Base-by-base conservation (phyloP, 371 early-diverging fungal genomes). In the Dichotomocladium elegans region DNA sequence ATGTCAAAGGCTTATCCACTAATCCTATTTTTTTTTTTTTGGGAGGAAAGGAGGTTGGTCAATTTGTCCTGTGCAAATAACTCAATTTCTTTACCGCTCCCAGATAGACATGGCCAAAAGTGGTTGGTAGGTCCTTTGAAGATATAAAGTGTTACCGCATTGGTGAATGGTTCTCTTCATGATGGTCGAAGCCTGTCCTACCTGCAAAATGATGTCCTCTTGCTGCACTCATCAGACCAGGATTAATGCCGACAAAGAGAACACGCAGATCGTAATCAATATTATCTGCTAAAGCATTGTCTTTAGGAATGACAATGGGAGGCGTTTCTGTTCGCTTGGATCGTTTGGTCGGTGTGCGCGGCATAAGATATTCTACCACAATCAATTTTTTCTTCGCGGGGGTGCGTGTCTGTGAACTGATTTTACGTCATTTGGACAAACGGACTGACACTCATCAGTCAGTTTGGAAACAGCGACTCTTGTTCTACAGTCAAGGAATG, bases 231-330 rank as follows among this genome's bases (percentile, higher is more conserved):
- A 63, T 61, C 4, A 86, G 49, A 1, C 90, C 92, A 1, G 89
- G 90, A 57, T 91, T 91, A 59, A 89, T 84, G 0, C 91, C 92
- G 19, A 88, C 75, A 60, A 90, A 91, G 17, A 91, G 47, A 0
- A 91, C 80, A 28, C 80, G 82, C n/a, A 91, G 72, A 51, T 83
- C 77, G 27, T 79, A 61, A 7, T 69, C 82, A 14, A 91, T 51
- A 19, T 67, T 55, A 63, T 91, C 90, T 2, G 82, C 70, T 1
- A 89, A 61, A 3, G 41, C 57, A 27, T 56, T 51, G 44, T 61
- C 51, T 10, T 56, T 29, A 8, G 48, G 47, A 9, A 48, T 48
- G 22, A 22, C 43, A 8, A 22, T 25, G 10, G 19, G n/a, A n/a
- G n/a, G n/a, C n/a, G n/a, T n/a, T n/a, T n/a, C n/a, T n/a, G n/a